Base-by-base conservation (phyloP, 768 basidiomycete genomes). In the Kwoniella botswanensis region DNA sequence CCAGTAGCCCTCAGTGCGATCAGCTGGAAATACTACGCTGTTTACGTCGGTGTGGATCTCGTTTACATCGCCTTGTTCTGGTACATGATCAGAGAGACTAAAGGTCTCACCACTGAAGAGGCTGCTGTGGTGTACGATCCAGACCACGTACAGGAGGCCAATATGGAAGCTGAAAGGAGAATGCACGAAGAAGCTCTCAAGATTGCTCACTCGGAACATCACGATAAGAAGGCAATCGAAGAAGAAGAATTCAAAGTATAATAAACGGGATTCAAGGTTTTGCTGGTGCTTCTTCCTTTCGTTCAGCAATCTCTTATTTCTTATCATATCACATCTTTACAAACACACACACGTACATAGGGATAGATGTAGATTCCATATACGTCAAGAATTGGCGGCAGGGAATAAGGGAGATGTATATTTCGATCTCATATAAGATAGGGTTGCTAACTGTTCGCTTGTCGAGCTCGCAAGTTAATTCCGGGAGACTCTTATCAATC, bases 1-100 rank as follows among this genome's bases (percentile, higher is more conserved):
- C 69, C 74, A 2, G 69, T 76, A 18, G 73, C 74, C 6, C 66
- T 79, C 11, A 46, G 15, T 2, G 68, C 71, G 3, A 73, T 76
- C 65, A 71, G 70, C 21, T 81, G 79, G 76, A 77, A 71, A 54
- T 80, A 76, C 60, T 71, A 71, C 43, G 63, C 55, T 35, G 65
- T 71, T 42, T 71, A 71, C 59, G 59, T 67, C 41, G 70, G 15
- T 53, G 58, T 71, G 15, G 63, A 65, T 53, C 56, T 44, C 4
- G 26, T 70, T 24, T 70, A 63, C 57, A 63, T 65, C 35, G 58
- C 15, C 5, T 26, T 70, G 12, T 64, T 65, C 53, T 70, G 54
- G 53, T 54, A 29, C 46, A 44, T 64, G 42, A 57, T 70, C 41
- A 63, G 63, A 46, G 69, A 70, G 63, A 70, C 69, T 17, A 70